Evolutionary conservation across 2,329 filamentous ascomycete genomes (phyloP).

Genomic region (Byssochlamys sp.): DNA sequence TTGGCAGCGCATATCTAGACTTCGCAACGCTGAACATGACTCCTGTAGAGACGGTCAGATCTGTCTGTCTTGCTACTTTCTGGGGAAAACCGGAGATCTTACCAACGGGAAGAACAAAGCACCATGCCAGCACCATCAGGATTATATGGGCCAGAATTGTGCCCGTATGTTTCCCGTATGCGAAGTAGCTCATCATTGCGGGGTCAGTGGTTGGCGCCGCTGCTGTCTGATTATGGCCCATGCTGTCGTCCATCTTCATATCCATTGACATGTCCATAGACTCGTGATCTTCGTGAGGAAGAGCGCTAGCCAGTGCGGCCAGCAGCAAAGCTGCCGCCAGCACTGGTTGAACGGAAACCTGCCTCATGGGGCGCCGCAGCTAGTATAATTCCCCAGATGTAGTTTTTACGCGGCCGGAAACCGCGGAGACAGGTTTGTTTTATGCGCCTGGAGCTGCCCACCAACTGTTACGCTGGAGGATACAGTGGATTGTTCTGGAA

Average conservation of each 20-base stretch:
- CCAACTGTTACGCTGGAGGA: neutral
- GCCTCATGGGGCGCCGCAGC: constrained; percentile 14
- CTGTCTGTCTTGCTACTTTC: neutral
- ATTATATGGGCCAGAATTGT: constrained; percentile 59
- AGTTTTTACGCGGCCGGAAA: neutral
- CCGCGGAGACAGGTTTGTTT: neutral
- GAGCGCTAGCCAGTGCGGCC: constrained; percentile 19
- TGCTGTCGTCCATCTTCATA: constrained; percentile 6
- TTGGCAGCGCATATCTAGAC: constrained; percentile 61
- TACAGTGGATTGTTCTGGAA: neutral
- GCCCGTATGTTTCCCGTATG: constrained; percentile 29
- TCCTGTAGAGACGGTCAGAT: constrained; percentile 38
- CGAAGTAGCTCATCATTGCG: constrained; percentile 34
- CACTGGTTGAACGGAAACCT: constrained; percentile 13
- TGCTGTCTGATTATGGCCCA: constrained; percentile 16
- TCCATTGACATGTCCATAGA: constrained; percentile 16
- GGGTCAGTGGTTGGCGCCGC: constrained; percentile 13
- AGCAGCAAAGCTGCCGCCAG: constrained; percentile 21
- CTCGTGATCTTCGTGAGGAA: constrained; percentile 26
- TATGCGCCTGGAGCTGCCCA: neutral
- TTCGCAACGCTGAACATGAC: constrained; percentile 77
- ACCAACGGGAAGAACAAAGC: constrained; percentile 64
- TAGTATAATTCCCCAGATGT: neutral
- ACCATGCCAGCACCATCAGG: constrained; percentile 63
- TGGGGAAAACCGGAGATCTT: constrained; percentile 27